A percentile compares a stretch with the other conserved stretches of the same genome.
Evolutionary conservation across 352 stramenopile species (phyloP).

Genomic region (Phytopythium montanum): DNA sequence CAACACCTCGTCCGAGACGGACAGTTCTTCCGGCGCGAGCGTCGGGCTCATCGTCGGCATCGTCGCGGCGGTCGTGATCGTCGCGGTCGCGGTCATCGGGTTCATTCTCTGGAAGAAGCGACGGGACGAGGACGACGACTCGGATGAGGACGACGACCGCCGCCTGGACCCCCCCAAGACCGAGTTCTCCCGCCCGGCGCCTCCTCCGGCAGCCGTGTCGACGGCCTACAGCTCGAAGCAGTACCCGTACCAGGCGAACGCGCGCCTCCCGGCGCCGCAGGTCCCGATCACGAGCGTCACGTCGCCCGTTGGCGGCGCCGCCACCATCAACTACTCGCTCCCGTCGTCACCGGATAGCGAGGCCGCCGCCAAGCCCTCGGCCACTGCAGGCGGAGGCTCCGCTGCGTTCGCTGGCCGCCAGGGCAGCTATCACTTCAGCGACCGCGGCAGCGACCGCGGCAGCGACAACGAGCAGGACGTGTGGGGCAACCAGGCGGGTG

Average conservation of each 20-base stretch:
- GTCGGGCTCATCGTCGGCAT: conserved; percentile 52
- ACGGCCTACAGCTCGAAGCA: conserved; percentile 20
- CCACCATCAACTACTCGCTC: conserved; percentile 40
- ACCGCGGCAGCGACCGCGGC: conserved; percentile 22
- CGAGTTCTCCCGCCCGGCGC: not conserved
- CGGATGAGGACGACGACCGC: conserved; percentile 43
- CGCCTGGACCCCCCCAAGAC: conserved; percentile 17
- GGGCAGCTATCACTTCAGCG: conserved; percentile 26
- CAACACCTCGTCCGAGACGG: conserved; percentile 26
- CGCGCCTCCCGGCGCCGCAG: conserved; percentile 3
- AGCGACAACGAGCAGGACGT: conserved; percentile 29
- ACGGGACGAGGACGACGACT: conserved; percentile 57
- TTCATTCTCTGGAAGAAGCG: conserved; percentile 63
- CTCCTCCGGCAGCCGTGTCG: conserved; percentile 22
- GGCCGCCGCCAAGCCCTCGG: conserved; percentile 10
- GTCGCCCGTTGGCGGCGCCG: conserved; percentile 7
- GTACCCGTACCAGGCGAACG: conserved; percentile 15
- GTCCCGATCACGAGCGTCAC: conserved; percentile 7
- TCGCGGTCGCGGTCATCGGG: conserved; percentile 41
- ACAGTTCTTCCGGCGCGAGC: conserved; percentile 25
- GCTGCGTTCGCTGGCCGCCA: conserved; percentile 7
- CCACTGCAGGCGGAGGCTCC: not conserved
- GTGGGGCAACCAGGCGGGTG: conserved; percentile 35
- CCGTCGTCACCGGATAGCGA: conserved; percentile 44
- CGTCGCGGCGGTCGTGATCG: conserved; percentile 25